These are phyloP conservation scores for Dentipellis fragilis DNA, from an alignment of 768 basidiomycete genomes.

Conservation along the genomic window DNA sequence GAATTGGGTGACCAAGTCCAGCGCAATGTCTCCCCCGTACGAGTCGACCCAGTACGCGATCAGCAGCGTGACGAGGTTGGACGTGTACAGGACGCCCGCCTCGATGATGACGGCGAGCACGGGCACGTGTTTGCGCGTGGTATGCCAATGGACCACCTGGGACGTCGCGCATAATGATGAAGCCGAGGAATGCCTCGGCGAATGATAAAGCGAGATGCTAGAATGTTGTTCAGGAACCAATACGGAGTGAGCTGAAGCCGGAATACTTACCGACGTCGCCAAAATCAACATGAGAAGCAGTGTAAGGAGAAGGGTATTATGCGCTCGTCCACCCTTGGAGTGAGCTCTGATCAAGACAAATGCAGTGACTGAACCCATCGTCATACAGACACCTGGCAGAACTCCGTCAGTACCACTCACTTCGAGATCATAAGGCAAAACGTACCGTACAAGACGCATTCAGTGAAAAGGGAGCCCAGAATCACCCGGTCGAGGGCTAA, in stretches of 20 bases:
- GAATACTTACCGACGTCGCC: background rate
- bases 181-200: background rate
- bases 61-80: too few relatives aligned
- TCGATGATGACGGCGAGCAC: too few relatives aligned
- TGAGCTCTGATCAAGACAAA: background rate
- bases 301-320: background rate
- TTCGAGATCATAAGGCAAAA: background rate
- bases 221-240: background rate
- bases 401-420: background rate
- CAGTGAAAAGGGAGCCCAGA: background rate
- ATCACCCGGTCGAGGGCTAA: background rate
- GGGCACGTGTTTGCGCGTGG: too few relatives aligned
- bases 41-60: too few relatives aligned
- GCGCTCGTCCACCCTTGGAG: background rate
- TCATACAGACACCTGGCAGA: background rate
- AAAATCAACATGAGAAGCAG: background rate
- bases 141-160: background rate
- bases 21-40: too few relatives aligned
- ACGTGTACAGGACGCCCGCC: too few relatives aligned
- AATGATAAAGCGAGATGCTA: background rate
- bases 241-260: too few relatives aligned
- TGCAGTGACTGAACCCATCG: background rate
- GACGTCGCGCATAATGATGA: background rate
- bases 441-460: background rate
- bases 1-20: too few relatives aligned